Percentiles rank a stretch among this genome's conserved stretches.
Conservation (phyloP, 306 rosid genomes). For the Rubus parviflorus region DNA sequence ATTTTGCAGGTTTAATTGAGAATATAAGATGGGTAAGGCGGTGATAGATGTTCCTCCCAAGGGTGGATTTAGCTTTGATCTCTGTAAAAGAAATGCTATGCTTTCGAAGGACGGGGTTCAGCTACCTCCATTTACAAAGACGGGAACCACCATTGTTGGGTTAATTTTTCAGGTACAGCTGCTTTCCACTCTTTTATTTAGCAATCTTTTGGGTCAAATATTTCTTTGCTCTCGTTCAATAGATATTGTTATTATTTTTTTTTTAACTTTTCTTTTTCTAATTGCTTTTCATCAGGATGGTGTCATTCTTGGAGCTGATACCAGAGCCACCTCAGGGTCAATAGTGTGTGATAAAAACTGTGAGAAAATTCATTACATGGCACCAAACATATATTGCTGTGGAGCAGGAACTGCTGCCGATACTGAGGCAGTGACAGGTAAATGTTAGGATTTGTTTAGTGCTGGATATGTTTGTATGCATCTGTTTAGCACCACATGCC, state of each 20-base stretch:
- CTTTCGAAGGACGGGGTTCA: constrained; percentile 66
- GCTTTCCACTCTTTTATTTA: background rate
- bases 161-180: constrained; percentile 35
- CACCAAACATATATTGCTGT: constrained; percentile 85
- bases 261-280: no score
- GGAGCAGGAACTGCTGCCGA: background rate
- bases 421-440: background rate
- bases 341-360: constrained; percentile 1
- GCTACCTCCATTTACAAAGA: constrained; percentile 64
- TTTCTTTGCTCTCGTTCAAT: no score
- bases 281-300: constrained; percentile 61
- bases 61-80: constrained; percentile 72
- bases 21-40: constrained; percentile 46
- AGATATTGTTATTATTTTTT: no score
- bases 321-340: constrained; percentile 5
- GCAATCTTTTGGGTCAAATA: background rate
- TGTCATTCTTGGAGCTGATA: constrained; percentile 84
- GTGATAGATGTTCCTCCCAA: constrained; percentile 63
- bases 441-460: background rate
- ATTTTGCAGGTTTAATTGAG: constrained; percentile 29
- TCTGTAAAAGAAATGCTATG: constrained; percentile 50
- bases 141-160: constrained; percentile 76
- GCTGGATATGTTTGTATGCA: background rate
- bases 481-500: background rate
- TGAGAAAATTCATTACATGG: constrained; percentile 83